Evolutionary conservation across 805 yeast species (phyloP).

Genomic region (Pichia phayaonensis): DNA sequence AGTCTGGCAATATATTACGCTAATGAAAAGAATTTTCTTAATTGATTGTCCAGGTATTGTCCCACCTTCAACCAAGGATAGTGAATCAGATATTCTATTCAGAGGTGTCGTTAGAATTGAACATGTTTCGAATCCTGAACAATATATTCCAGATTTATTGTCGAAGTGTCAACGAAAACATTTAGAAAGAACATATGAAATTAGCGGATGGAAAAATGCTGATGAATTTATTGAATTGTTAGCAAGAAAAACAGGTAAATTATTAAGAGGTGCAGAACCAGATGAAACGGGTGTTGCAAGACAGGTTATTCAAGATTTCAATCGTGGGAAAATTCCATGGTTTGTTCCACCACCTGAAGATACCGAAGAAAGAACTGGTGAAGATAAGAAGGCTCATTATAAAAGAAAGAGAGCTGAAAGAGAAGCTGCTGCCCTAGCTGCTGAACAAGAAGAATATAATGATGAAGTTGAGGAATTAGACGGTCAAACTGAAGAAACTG

Average conservation of each 20-base stretch:
- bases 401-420: constrained; percentile 48
- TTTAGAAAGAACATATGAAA: constrained; percentile 90
- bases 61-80: constrained; percentile 86
- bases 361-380: constrained; percentile 49
- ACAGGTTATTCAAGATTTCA: constrained; percentile 85
- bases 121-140: constrained; percentile 92
- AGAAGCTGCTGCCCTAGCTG: constrained; percentile 26
- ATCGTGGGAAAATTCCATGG: constrained; percentile 98
- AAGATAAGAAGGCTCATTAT: constrained; percentile 44
- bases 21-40: constrained; percentile 90
- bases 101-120: constrained; percentile 99
- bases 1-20: constrained; percentile 97
- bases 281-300: constrained; percentile 92
- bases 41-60: constrained; percentile 99
- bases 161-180: constrained; percentile 82
- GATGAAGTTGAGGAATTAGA: constrained; percentile 15
- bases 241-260: constrained; percentile 89
- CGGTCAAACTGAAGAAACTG: constrained; percentile 22
- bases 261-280: constrained; percentile 95
- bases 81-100: constrained; percentile 85
- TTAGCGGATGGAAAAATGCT: constrained; percentile 78
- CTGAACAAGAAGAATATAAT: constrained; percentile 17
- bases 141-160: constrained; percentile 82
- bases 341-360: constrained; percentile 89
- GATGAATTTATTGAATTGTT: constrained; percentile 81